Evolutionary conservation across 768 basidiomycete genomes (phyloP).

Genomic region (Rhodotorula taiwanensis): DNA sequence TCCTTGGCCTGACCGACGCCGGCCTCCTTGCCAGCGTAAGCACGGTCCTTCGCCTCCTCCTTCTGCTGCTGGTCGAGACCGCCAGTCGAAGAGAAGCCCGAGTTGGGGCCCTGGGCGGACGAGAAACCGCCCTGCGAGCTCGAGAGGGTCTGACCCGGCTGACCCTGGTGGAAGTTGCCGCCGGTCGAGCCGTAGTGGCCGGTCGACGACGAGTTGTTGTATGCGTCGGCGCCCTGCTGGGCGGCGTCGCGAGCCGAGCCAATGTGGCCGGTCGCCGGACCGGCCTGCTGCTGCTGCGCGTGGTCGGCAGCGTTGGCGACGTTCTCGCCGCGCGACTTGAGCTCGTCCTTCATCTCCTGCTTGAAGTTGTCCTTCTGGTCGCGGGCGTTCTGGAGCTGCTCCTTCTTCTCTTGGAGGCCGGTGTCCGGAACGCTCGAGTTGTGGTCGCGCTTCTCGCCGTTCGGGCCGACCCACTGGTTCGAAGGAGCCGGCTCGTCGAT

Average conservation of each 20-base stretch:
- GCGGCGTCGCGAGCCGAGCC: conserved; percentile 32
- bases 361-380: conserved; percentile 39
- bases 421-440: conserved; percentile 52
- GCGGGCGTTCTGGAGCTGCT: conserved; percentile 44
- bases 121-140: conserved; percentile 9
- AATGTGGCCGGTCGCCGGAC: conserved; percentile 32
- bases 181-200: neutral
- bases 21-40: conserved; percentile 43
- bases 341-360: conserved; percentile 33
- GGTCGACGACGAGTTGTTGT: neutral
- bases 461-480: conserved; percentile 53
- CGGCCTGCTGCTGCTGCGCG: conserved; percentile 31
- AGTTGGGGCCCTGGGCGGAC: neutral
- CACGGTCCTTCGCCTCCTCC: conserved; percentile 40
- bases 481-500: conserved; percentile 65
- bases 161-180: neutral
- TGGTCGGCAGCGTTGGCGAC: conserved; percentile 44
- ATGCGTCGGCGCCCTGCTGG: neutral
- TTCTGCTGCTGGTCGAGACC: conserved; percentile 9
- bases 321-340: conserved; percentile 38
- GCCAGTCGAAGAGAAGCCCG: neutral
- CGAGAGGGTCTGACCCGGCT: neutral
- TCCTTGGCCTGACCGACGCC: conserved; percentile 35
- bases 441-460: conserved; percentile 48
- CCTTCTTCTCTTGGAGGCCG: conserved; percentile 50